Evolutionary conservation across 1,284 basidiomycete species (phyloP).

Genomic region (Bjerkandera adusta): DNA sequence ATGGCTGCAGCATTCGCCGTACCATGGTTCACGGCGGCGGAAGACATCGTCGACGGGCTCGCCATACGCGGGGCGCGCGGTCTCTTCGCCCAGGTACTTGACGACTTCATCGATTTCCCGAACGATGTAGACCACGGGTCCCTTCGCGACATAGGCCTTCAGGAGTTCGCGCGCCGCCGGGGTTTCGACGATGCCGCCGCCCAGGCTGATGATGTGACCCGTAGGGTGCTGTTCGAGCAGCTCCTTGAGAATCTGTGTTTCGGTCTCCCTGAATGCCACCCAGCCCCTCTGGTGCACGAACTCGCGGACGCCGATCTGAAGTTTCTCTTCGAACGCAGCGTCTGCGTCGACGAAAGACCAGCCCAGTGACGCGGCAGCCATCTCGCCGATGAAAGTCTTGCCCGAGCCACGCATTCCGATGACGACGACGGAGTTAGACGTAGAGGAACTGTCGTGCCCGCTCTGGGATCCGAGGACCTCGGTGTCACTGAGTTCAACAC

Average conservation of each 20-base stretch:
- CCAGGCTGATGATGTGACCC: slow-evolving; percentile 85
- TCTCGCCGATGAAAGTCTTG: slow-evolving; percentile 86
- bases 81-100: slow-evolving; percentile 77
- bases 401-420: slow-evolving; percentile 98
- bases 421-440: slow-evolving; percentile 74
- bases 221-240: slow-evolving; percentile 57
- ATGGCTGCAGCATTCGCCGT: slow-evolving; percentile 80
- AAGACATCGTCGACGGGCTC: slow-evolving; percentile 85
- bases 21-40: slow-evolving; percentile 85
- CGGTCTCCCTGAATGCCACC: slow-evolving; percentile 71
- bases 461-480: slow-evolving; percentile 44
- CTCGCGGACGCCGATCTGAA: slow-evolving; percentile 64
- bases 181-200: slow-evolving; percentile 94
- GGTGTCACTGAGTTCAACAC: slow-evolving; percentile 67
- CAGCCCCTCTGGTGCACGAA: slow-evolving; percentile 81
- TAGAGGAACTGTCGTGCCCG: slow-evolving; percentile 34
- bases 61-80: slow-evolving; percentile 81
- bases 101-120: slow-evolving; percentile 73
- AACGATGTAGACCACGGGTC: slow-evolving; percentile 72
- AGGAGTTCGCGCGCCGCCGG: slow-evolving; percentile 72
- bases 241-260: slow-evolving; percentile 57
- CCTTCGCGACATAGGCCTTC: slow-evolving; percentile 60
- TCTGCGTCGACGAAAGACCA: slow-evolving; percentile 92
- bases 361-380: slow-evolving; percentile 73
- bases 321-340: slow-evolving; percentile 68